Conservation (phyloP, 345 rosid genomes). For the Eucalyptus viminalis region DNA sequence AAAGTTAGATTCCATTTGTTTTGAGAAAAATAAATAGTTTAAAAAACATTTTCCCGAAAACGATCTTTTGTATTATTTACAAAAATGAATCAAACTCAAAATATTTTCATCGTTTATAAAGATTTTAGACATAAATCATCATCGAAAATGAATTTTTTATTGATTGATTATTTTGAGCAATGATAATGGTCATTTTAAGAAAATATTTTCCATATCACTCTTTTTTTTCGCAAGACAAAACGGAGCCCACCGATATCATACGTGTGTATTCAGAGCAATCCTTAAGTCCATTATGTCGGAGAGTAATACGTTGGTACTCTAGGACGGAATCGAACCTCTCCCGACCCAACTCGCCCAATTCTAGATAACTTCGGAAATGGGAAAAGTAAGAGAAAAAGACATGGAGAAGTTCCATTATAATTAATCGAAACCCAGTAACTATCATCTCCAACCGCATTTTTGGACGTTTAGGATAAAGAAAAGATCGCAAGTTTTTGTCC, state of each 20-base stretch:
- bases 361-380: not conserved
- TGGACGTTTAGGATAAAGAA: not conserved
- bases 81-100: not conserved
- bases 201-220: fast-evolving
- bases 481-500: not conserved
- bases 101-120: fast-evolving
- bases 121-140: fast-evolving
- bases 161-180: fast-evolving
- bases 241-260: fast-evolving
- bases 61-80: fast-evolving
- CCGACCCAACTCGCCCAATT: not conserved
- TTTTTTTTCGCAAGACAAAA: not conserved
- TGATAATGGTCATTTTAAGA: fast-evolving
- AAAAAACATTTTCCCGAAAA: fast-evolving
- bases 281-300: not conserved
- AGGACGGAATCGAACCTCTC: not conserved
- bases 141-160: not conserved
- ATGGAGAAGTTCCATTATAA: not conserved
- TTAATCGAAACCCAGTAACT: not conserved
- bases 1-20: not conserved
- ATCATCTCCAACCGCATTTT: not conserved
- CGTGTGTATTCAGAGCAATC: not conserved
- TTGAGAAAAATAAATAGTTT: not conserved
- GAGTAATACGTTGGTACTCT: not conserved
- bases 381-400: not conserved